These are phyloP conservation scores for Xylariales sp. DNA, from an alignment of 2,329 filamentous ascomycete genomes.

Conservation along the genomic window DNA sequence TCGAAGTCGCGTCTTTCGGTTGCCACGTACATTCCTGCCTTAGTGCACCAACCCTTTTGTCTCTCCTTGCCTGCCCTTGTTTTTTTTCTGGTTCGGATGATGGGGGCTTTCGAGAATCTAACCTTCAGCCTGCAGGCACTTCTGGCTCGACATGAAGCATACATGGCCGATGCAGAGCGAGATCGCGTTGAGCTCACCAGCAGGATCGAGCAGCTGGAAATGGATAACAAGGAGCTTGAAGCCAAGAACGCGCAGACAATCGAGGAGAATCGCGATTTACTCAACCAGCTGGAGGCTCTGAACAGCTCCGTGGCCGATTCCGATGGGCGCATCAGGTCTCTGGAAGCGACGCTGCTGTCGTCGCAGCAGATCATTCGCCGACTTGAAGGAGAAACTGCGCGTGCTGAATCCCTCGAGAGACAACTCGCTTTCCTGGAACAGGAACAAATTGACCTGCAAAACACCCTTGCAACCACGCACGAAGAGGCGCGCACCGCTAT, in stretches of 20 bases:
- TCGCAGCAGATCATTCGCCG: conserved; percentile 74
- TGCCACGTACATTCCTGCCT: conserved; percentile 8
- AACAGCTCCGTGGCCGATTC: conserved; percentile 77
- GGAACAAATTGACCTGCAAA: conserved; percentile 72
- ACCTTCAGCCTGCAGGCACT: conserved; percentile 79
- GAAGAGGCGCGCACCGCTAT: conserved; percentile 76
- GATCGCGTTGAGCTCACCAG: conserved; percentile 70
- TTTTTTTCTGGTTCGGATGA: conserved; percentile 5
- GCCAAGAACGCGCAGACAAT: conserved; percentile 71
- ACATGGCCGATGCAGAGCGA: conserved; percentile 86
- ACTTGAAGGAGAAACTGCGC: conserved; percentile 67
- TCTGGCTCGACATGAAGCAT: conserved; percentile 86
- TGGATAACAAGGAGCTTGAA: conserved; percentile 70
- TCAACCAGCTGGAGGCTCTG: conserved; percentile 79
- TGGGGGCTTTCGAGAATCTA: conserved; percentile 49
- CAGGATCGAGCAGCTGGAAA: conserved; percentile 73
- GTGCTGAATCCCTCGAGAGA: conserved; percentile 74
- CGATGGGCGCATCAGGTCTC: conserved; percentile 70
- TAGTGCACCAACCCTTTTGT: no score
- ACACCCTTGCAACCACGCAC: conserved; percentile 60
- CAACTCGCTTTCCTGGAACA: conserved; percentile 76
- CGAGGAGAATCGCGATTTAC: conserved; percentile 75
- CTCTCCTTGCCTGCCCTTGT: no score
- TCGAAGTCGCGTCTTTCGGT: conserved; percentile 12
- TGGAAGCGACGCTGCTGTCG: conserved; percentile 72